Evolutionary conservation across 1,284 basidiomycete genomes (phyloP), one percentile per base, ranked within the genome.

Genomic region (Naganishia cerealis): DNA sequence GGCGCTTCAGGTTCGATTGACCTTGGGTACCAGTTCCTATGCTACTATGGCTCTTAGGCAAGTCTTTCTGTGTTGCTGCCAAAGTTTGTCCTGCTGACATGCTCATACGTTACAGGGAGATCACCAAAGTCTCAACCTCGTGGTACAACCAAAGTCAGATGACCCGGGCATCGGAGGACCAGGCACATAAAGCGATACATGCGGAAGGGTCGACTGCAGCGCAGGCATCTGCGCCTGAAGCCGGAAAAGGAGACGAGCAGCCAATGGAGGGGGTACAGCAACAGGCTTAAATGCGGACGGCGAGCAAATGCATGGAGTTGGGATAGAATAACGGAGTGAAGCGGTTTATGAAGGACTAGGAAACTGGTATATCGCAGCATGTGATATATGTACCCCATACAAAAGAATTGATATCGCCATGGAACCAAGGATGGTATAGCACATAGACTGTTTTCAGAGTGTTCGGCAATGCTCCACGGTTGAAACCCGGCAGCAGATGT

Each of bases 61-160:
- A 65, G 61, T 50, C 21, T 10, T 24, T 36, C 29, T 16, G 15
- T 48, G 9, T 15, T 2, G n/a, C 26, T 24, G 24, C 7, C n/a
- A 24, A 1, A 24, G 9, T 48, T 74, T 75, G 46, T 67, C 36
- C 10, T 38, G 40, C 57, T 29, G n/a, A 39, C 24, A 10, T n/a
- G 24, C 57, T 26, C 5, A 36, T 29, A 55, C 16, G 29, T 15
- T 36, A 57, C 29, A 68, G 67, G 55, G 92, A 95, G 80, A 87
- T 95, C 54, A 95, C 92, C 15, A 93, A 94, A 81, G 90, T 89
- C 48, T 92, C 94, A 75, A 96, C 93, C 13, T 91, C 90, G 73
- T 88, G 90, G 9, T 91, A 92, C 78, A 88, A 87, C 78, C 92
- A 95, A 79, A 90, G 86, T 21, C 84, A 83, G 69, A 84, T 95